Percentiles rank a stretch among this genome's conserved stretches.
Evolutionary conservation across 305 asterid species (phyloP).

Genomic region (Fraxinus baroniana): DNA sequence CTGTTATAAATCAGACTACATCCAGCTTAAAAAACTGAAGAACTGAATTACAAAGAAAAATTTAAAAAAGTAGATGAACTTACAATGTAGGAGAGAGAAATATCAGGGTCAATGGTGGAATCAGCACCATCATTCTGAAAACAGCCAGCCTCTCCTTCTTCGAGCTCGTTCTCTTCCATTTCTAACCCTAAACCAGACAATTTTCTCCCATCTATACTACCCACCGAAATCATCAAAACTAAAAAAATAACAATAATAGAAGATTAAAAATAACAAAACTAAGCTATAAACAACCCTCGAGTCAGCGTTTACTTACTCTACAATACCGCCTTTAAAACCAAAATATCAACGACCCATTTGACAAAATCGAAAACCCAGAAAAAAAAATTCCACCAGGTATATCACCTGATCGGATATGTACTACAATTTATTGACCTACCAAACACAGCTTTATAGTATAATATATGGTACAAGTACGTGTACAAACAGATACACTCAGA

Average conservation of each 20-base stretch:
- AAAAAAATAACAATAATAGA: slow-evolving; percentile 8
- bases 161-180: slow-evolving; percentile 73
- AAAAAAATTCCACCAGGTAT: slow-evolving; percentile 4
- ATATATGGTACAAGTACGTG: slow-evolving; percentile 21
- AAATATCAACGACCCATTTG: slow-evolving; percentile 28
- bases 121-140: slow-evolving; percentile 40
- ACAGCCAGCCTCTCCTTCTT: slow-evolving; percentile 88
- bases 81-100: slow-evolving; percentile 91
- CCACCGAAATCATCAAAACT: slow-evolving; percentile 68
- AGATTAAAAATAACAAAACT: slow-evolving; percentile 9
- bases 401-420: slow-evolving; percentile 33
- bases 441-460: slow-evolving; percentile 14
- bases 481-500: slow-evolving; percentile 32
- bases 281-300: slow-evolving; percentile 1
- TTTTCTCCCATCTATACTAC: slow-evolving; percentile 75
- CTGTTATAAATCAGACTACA: slow-evolving; percentile 8
- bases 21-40: slow-evolving; percentile 12
- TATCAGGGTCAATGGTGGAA: slow-evolving; percentile 91
- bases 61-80: slow-evolving; percentile 26
- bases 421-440: slow-evolving; percentile 45
- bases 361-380: slow-evolving; percentile 15
- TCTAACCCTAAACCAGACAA: slow-evolving; percentile 62
- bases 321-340: slow-evolving; percentile 15
- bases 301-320: slow-evolving; percentile 35
- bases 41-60: slow-evolving; percentile 14